These are phyloP conservation scores for Wickerhamomyces subpelliculosus DNA, from an alignment of 805 yeast species.

Conservation along the genomic window DNA sequence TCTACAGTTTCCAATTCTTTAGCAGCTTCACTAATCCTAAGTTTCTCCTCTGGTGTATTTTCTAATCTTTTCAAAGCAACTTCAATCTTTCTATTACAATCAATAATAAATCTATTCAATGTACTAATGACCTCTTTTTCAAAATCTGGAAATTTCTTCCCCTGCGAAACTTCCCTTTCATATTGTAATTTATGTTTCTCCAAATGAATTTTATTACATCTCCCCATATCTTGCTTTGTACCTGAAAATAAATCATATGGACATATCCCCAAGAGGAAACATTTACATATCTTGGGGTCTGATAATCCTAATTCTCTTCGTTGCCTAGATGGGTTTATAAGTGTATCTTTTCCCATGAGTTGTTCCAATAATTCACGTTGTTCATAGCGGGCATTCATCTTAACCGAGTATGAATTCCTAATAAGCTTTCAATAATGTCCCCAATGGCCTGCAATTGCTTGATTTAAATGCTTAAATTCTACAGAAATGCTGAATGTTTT, in stretches of 20 bases:
- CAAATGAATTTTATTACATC: slow-evolving; percentile 68
- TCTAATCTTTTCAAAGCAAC: slow-evolving; percentile 59
- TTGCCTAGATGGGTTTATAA: slow-evolving; percentile 28
- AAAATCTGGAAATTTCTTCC: slow-evolving; percentile 37
- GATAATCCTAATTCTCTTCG: slow-evolving; percentile 37
- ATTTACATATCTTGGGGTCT: slow-evolving; percentile 65
- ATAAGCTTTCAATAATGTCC: background rate
- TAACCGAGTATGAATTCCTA: background rate
- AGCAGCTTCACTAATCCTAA: slow-evolving; percentile 46
- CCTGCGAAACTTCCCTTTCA: slow-evolving; percentile 38
- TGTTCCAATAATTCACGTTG: slow-evolving; percentile 73
- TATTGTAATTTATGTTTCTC: slow-evolving; percentile 71
- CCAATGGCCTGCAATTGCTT: background rate
- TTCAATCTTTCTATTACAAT: slow-evolving; percentile 59
- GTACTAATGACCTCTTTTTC: slow-evolving; percentile 38
- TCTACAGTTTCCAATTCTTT: slow-evolving; percentile 56
- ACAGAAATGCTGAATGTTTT: too few relatives aligned
- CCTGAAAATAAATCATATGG: slow-evolving; percentile 78
- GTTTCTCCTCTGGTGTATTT: slow-evolving; percentile 69
- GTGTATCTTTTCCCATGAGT: slow-evolving; percentile 62
- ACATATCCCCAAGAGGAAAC: slow-evolving; percentile 79
- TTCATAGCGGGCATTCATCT: slow-evolving; percentile 53
- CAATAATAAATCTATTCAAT: slow-evolving; percentile 51
- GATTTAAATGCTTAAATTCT: too few relatives aligned
- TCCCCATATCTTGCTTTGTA: slow-evolving; percentile 78